Evolutionary conservation across 2,329 filamentous ascomycete species (phyloP), one percentile per base, ranked within the genome.

Genomic region (Alternaria infectoria): DNA sequence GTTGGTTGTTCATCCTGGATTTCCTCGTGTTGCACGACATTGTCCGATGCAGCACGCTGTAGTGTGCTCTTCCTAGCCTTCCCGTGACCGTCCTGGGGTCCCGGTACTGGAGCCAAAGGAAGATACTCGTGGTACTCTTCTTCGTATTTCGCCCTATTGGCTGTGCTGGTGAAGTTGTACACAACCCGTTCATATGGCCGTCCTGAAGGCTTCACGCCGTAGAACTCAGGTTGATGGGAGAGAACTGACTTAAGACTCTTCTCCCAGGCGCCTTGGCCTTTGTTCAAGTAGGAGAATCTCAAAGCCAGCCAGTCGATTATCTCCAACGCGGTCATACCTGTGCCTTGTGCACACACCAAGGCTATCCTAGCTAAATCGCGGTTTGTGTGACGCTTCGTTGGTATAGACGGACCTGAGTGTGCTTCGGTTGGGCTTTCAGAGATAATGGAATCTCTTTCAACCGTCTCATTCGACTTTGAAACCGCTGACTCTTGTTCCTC

Each of bases 351-450:
- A 61, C 62, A 59, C n/a, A 61, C 64, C 12, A 69, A 26, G 4
- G 68, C 68, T 56, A 69, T 69, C 19, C 21, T 61, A n/a, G 62
- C 60, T 26, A 69, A 43, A 17, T 69, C 55, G 13, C 59, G 64
- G 11, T 46, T 57, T 12, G 56, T 63, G 32, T 54, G 57, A 12
- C 19, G 32, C 15, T 51, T 61, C 4, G 56, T 36, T 26, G 8
- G 15, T 26, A 19, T 10, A 28, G 7, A n/a, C 8, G 17, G 25
- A 30, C n/a, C 23, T 28, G 17, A 17, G 21, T 30, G 54, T 46
- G 54, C 44, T n/a, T 15, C 6, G 13, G 17, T 17, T 12, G 11
- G 30, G 19, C 30, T 13, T 17, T 19, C 23, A 17, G 30, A 49
- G 19, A 26, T 9, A 8, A 10, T 25, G 8, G 25, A n/a, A 23